phyloP scores from a whole-genome alignment of 2,329 filamentous ascomycete species.

The Beauveria medogensis region DNA sequence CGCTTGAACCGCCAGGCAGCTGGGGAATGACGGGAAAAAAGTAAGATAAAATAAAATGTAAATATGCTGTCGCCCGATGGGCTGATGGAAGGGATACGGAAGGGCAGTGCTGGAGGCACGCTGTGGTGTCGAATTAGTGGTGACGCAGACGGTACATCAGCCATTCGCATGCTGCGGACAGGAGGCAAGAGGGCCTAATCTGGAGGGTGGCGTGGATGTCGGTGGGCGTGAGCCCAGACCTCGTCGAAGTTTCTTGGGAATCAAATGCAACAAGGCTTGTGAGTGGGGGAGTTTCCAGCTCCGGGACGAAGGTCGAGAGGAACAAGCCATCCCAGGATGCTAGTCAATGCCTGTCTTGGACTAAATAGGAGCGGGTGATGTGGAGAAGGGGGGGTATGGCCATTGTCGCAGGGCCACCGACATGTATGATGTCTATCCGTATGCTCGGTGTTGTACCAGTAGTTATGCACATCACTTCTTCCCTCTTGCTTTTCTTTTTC shows the following conservation, averaged over 20 bases:
- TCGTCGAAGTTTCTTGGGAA: conserved; percentile 6
- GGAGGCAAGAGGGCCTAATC: not conserved
- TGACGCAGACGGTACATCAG: not conserved
- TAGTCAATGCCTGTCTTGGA: conserved; percentile 1
- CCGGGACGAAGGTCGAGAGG: not conserved
- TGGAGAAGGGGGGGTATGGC: not conserved
- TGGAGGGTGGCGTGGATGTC: conserved; percentile 5
- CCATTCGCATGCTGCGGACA: conserved; percentile 4
- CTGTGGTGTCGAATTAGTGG: not conserved
- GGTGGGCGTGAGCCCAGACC: conserved; percentile 4
- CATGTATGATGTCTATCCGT: not conserved
- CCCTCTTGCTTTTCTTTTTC: not conserved
- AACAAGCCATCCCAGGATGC: not conserved
- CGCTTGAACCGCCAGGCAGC: not conserved
- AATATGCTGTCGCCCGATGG: not conserved
- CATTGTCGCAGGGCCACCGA: conserved; percentile 7
- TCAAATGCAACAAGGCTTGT: conserved; percentile 1
- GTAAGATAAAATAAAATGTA: not conserved
- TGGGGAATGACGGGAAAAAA: not conserved
- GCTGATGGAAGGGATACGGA: not conserved
- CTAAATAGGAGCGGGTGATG: not conserved
- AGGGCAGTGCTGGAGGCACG: not conserved
- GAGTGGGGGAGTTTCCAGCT: conserved; percentile 1
- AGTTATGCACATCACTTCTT: conserved; percentile 2
- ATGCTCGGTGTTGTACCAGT: not conserved